Evolutionary conservation across 257 asterid species (phyloP), one percentile per base, ranked within the genome.

Genomic region (Solanum verrucosum): DNA sequence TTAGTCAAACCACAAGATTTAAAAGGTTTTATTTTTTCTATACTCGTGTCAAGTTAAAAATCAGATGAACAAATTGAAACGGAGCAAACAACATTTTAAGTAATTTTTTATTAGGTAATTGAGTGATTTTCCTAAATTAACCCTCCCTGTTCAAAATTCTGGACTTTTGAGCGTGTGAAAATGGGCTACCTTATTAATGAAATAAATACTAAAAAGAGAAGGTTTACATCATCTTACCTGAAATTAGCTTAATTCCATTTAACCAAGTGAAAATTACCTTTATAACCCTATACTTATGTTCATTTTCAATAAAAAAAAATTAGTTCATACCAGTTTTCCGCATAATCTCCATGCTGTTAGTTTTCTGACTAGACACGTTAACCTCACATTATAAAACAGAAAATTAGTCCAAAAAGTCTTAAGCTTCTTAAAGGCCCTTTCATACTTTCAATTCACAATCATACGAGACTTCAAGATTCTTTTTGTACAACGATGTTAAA

Each of bases 191-290:
- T 82, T 81, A 87, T 56, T 56, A 56, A 59, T 84, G 87, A 70
- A 67, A 6, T 3, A 46, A 56, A 35, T 63, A 1, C n/a, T 67
- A 40, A 16, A 21, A 20, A 52, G 59, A 31, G 87, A 86, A 46
- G 83, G 72, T 87, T 85, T 84, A 73, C 93, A 93, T 88, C 91
- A 89, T 31, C 79, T 90, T 90, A 91, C 91, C 93, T 56, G 91
- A 94, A 92, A 88, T 90, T 91, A 89, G 95, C 84, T 88, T 88
- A 70, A 87, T 88, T 63, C 91, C 94, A 93, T 89, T 88, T 84
- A 35, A 59, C 52, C 31, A 89, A 87, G 89, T 79, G 87, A 90
- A 81, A 91, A 83, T 88, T 92, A 90, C 95, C 68, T 86, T 86
- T 46, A 42, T 68, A 84, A 37, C 90, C 89, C 81, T 87, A 52